Conservation (phyloP, 1,284 basidiomycete species). For the Cutaneotrichosporon arboriforme region DNA sequence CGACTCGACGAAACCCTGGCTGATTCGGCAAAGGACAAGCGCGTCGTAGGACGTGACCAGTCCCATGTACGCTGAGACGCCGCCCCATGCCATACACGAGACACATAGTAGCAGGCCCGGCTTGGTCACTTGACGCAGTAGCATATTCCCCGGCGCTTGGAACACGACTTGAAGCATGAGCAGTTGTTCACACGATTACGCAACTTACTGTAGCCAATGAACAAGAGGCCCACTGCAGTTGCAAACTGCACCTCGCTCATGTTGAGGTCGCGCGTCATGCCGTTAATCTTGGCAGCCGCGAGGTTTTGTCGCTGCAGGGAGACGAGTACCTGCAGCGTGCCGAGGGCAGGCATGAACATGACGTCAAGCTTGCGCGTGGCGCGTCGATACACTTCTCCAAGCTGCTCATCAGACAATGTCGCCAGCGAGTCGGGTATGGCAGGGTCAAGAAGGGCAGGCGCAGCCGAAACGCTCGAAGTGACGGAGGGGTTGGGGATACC, state of each 20-base stretch:
- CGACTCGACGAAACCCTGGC: slow-evolving; percentile 34
- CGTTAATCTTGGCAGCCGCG: slow-evolving; percentile 20
- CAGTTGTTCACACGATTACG: neutral
- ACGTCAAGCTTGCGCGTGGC: slow-evolving; percentile 24
- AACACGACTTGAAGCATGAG: slow-evolving; percentile 14
- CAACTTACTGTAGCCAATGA: slow-evolving; percentile 10
- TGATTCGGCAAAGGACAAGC: slow-evolving; percentile 23
- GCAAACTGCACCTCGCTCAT: slow-evolving; percentile 25
- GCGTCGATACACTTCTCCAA: slow-evolving; percentile 25
- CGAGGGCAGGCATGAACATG: slow-evolving; percentile 18
- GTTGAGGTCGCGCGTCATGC: slow-evolving; percentile 17
- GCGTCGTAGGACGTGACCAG: slow-evolving; percentile 26
- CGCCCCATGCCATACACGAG: slow-evolving; percentile 36
- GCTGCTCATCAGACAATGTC: slow-evolving; percentile 29
- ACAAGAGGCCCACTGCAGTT: slow-evolving; percentile 34
- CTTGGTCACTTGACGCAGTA: slow-evolving; percentile 27
- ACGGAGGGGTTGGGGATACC: too few relatives aligned
- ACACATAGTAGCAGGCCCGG: slow-evolving; percentile 34
- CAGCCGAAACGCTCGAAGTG: too few relatives aligned
- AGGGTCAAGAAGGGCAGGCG: slow-evolving; percentile 25
- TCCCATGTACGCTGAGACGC: slow-evolving; percentile 29
- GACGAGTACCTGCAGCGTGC: slow-evolving; percentile 10
- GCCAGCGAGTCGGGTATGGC: slow-evolving; percentile 26
- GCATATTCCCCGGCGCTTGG: slow-evolving; percentile 43
- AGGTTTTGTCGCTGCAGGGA: slow-evolving; percentile 14